phyloP scores from a whole-genome alignment of 169 alveolate genomes.

The Cryptosporidium parvum region DNA sequence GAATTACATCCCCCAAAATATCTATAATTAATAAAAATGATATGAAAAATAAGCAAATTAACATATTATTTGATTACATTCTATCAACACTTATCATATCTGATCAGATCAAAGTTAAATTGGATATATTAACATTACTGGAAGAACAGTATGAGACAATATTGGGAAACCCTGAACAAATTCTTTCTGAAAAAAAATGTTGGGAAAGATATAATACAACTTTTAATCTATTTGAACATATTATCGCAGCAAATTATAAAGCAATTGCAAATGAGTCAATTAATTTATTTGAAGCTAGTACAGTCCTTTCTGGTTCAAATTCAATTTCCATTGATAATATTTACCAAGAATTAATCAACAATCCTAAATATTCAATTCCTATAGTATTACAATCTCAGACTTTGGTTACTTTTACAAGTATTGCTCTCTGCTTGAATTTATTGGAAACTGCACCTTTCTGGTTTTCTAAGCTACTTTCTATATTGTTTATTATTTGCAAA shows the following conservation, averaged over 20 bases:
- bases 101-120: constrained; percentile 8
- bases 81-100: constrained; percentile 47
- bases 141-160: constrained; percentile 54
- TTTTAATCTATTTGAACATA: constrained; percentile 52
- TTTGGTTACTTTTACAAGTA: constrained; percentile 49
- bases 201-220: constrained; percentile 46
- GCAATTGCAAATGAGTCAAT: constrained; percentile 36
- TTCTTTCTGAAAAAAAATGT: constrained; percentile 16
- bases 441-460: constrained; percentile 45
- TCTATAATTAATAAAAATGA: neutral
- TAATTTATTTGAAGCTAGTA: constrained; percentile 69
- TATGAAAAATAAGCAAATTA: neutral
- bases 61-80: constrained; percentile 59
- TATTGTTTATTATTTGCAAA: constrained; percentile 33
- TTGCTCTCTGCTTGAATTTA: constrained; percentile 17
- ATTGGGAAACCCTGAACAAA: constrained; percentile 23
- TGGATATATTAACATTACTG: constrained; percentile 48
- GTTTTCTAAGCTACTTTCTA: constrained; percentile 62
- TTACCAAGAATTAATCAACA: constrained; percentile 10
- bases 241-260: constrained; percentile 15
- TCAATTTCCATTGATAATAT: constrained; percentile 27
- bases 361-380: constrained; percentile 10
- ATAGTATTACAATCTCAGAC: constrained; percentile 43
- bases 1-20: neutral
- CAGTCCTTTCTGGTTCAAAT: constrained; percentile 42